phyloP scores from a whole-genome alignment of 352 stramenopile species.

The Globisporangium ultimum region DNA sequence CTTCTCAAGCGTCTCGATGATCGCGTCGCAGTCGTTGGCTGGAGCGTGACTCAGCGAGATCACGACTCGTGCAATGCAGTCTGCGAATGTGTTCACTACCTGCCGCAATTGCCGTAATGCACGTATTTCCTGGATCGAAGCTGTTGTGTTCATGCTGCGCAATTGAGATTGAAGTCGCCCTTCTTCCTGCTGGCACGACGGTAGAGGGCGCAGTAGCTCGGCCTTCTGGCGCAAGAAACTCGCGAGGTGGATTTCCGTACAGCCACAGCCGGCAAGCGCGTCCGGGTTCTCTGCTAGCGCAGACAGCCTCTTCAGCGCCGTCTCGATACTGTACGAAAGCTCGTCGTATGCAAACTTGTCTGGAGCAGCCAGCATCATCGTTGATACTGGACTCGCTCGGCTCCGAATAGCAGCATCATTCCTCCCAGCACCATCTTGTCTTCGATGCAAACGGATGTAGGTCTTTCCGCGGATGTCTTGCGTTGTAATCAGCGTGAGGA shows the following conservation, averaged over 20 bases:
- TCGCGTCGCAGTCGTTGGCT: slow-evolving; percentile 10
- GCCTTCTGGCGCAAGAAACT: slow-evolving; percentile 28
- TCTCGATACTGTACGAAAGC: slow-evolving; percentile 33
- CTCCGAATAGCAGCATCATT: not conserved
- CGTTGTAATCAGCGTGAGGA: slow-evolving; percentile 35
- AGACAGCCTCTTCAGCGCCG: slow-evolving; percentile 35
- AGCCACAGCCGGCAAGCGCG: slow-evolving; percentile 44
- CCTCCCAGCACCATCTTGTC: not conserved
- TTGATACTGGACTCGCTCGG: slow-evolving; percentile 32
- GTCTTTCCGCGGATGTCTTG: slow-evolving; percentile 29
- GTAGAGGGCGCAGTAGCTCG: slow-evolving; percentile 14
- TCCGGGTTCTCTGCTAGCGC: slow-evolving; percentile 33
- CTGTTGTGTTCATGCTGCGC: not conserved
- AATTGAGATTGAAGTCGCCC: not conserved
- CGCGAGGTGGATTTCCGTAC: slow-evolving; percentile 46
- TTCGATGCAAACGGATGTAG: slow-evolving; percentile 32
- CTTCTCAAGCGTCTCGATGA: slow-evolving; percentile 23
- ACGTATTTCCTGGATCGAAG: slow-evolving; percentile 5
- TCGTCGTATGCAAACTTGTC: slow-evolving; percentile 45
- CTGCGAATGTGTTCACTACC: slow-evolving; percentile 23
- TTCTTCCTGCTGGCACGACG: not conserved
- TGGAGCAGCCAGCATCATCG: slow-evolving; percentile 28
- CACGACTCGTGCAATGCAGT: slow-evolving; percentile 21
- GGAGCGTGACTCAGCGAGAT: slow-evolving; percentile 14
- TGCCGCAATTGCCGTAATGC: slow-evolving; percentile 28